Base-by-base conservation (phyloP, 108 stramenopile genomes). In the Conticribra weissflogii region DNA sequence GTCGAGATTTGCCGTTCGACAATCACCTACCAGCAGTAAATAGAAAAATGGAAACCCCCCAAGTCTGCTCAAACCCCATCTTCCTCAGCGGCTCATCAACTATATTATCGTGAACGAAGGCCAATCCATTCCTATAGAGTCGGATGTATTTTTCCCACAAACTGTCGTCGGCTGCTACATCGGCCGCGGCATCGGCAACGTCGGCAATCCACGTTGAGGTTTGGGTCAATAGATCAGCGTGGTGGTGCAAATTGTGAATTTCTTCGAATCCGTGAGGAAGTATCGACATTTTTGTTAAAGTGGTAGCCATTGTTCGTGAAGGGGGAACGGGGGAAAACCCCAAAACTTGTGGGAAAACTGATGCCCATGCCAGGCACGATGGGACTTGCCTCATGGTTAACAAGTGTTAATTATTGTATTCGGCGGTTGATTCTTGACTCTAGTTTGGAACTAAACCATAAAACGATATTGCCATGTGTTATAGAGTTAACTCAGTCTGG, bases 1-100 rank as follows among this genome's bases (percentile, higher is more conserved):
- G 5, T 12, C 36, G 36, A 41, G 36, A 41, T 41, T 41, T 12
- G 36, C 12, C 36, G 36, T 41, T 12, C 36, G 12, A 9, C 36
- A 41, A 21, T 41, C 27, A 83, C 88, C 77, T 59, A 89, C 88
- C 58, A 27, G 85, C 83, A 14, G 91, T 92, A 79, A 92, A 92
- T 18, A 89, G 16, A 44, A 88, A 88, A 67, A 92, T 92, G 5
- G 91, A 84, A 16, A 88, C 67, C 25, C 91, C 91, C 88, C 88
- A 93, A 19, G 91, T 90, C 66, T 89, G 87, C 24, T 74, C 80
- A 49, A 88, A 59, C 1, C 91, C 91, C 52, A 73, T 59, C 50
- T 68, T 85, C 41, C 81, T 64, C 29, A 88, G 71, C 1, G 91
- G 87, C 27, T 47, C 80, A 66, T 89, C 87, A 53, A 93, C 85